Base-by-base conservation (phyloP, 495 filamentous ascomycete genomes). In the Aspergillus ostianus region DNA sequence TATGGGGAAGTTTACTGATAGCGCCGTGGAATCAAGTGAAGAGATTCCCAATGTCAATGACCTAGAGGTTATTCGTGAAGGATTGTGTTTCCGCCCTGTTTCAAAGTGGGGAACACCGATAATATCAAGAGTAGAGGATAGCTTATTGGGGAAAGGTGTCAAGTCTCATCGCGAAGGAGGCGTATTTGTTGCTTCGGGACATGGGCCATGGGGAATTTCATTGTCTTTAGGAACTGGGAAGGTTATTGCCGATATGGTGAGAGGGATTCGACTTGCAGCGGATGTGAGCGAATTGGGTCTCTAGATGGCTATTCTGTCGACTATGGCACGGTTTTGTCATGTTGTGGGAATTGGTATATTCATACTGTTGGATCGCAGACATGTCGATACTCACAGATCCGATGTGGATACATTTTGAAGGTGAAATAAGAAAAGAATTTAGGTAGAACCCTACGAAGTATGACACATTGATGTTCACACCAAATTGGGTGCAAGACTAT, bases 1-100 rank as follows among this genome's bases (percentile, higher is more conserved):
- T 29, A 67, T 93, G 36, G 85, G 84, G 3, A 60, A 60, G 47
- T 61, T 70, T 9, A 52, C 64, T 0, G 44, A 63, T 12, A 61
- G 61, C 23, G 8, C 63, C 58, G 20, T 27, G 0, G 66, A 64
- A 15, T 56, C 67, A 0, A 63, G 60, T 6, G 67, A 71, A 9
- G 64, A 67, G 13, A 27, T 51, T 3, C 41, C 41, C 18, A 73
- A 75, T 3, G 69, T 69, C 6, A 76, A 85, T 48, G 85, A 87
- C 55, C 45, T 91, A 44, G 79, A 90, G 56, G 71, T 90, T 26
- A 64, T 90, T 13, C 77, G 85, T 52, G 83, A 87, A 64, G 85
- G 82, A 3, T 62, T 91, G 45, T 92, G 90, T 67, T 91, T 90
- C 71, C 78, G 90, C 4, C 90, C 90, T 1, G 84, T 90, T 8